phyloP scores from a whole-genome alignment of 495 filamentous ascomycete genomes.

The Penicillium coffeae region DNA sequence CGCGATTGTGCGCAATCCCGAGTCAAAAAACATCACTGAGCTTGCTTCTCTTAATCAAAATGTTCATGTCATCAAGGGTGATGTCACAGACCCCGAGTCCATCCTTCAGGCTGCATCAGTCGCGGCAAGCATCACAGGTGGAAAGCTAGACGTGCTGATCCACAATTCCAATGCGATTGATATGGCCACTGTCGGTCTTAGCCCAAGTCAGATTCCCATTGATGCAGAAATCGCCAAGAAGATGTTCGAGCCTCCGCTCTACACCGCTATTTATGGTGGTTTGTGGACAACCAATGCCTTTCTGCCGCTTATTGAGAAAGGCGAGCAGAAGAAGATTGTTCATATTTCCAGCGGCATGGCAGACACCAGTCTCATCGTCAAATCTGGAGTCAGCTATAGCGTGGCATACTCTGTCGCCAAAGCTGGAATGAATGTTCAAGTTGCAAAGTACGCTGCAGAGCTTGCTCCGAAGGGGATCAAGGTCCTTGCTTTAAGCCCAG shows the following conservation, averaged over 20 bases:
- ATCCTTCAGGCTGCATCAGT: slow-evolving; percentile 40
- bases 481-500: slow-evolving; percentile 29
- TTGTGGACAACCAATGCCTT: slow-evolving; percentile 36
- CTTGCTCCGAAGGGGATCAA: slow-evolving; percentile 29
- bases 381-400: slow-evolving; percentile 18
- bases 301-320: slow-evolving; percentile 40
- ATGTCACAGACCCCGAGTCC: slow-evolving; percentile 37
- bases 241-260: slow-evolving; percentile 12
- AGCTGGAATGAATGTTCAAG: slow-evolving; percentile 39
- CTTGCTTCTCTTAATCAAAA: slow-evolving; percentile 28
- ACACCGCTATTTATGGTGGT: slow-evolving; percentile 17
- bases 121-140: slow-evolving; percentile 34
- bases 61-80: slow-evolving; percentile 44
- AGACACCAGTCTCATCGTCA: slow-evolving; percentile 38
- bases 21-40: slow-evolving; percentile 27
- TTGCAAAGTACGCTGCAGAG: slow-evolving; percentile 37
- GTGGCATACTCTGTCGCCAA: slow-evolving; percentile 36
- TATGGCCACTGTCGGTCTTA: slow-evolving; percentile 10
- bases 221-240: slow-evolving; percentile 13
- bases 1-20: slow-evolving; percentile 40
- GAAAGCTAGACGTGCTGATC: slow-evolving; percentile 43
- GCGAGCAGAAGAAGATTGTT: slow-evolving; percentile 43
- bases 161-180: slow-evolving; percentile 40
- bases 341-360: slow-evolving; percentile 43
- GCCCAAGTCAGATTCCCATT: slow-evolving; percentile 17